A percentile compares a stretch with the other conserved stretches of the same genome.
These are phyloP conservation scores for Mortierella sp. DNA, from an alignment of 371 early-diverging fungal genomes.

Conservation along the genomic window DNA sequence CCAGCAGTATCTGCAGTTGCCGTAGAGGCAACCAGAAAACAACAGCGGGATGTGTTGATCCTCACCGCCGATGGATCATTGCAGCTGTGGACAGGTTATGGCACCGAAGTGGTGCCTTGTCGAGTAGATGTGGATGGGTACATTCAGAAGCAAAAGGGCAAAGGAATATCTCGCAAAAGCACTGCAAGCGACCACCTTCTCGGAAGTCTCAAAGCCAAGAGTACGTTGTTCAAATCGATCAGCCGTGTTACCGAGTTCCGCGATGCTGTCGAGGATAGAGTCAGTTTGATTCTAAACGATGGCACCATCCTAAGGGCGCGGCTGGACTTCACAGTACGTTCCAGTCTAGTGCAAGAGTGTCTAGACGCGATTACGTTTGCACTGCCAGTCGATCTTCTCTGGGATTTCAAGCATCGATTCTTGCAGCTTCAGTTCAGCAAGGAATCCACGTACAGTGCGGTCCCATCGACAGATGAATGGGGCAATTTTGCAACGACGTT, in stretches of 20 bases:
- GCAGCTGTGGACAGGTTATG: conserved; percentile 57
- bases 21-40: conserved; percentile 58
- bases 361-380: conserved; percentile 62
- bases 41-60: conserved; percentile 56
- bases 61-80: conserved; percentile 28
- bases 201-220: conserved; percentile 9
- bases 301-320: conserved; percentile 51
- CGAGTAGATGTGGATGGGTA: conserved; percentile 8
- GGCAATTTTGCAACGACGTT: conserved; percentile 62
- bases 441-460: neutral
- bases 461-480: conserved; percentile 60
- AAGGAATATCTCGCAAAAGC: neutral
- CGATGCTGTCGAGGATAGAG: conserved; percentile 61
- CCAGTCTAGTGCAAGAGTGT: conserved; percentile 59
- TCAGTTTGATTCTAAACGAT: conserved; percentile 54
- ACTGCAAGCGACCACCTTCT: neutral
- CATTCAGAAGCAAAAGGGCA: conserved; percentile 7
- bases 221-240: neutral
- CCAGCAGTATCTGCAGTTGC: conserved; percentile 56
- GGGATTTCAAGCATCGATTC: conserved; percentile 51
- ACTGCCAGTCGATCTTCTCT: conserved; percentile 51
- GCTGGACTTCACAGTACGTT: conserved; percentile 54
- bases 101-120: conserved; percentile 32
- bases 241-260: conserved; percentile 36
- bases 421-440: conserved; percentile 43